Evolutionary conservation across 148 eudicot genomes (phyloP), one percentile per base, ranked within the genome.

Genomic region (Arctostaphylos glauca): DNA sequence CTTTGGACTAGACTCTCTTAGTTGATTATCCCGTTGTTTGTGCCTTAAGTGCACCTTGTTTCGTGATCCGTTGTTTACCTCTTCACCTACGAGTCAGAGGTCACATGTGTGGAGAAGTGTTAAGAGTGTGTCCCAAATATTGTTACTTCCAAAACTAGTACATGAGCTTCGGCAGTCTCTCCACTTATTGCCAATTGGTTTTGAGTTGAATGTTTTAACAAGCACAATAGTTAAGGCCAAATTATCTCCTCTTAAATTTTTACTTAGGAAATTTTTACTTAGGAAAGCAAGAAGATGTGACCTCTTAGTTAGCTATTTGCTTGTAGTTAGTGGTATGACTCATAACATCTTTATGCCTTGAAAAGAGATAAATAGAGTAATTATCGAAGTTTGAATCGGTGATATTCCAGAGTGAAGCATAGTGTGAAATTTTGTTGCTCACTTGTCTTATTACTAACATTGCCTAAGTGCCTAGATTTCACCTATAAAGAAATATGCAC

Each of bases 281-380:
- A 43, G 10, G 21, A 8, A n/a, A 19, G 41, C 18, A n/a, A 6
- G 12, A 6, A 79, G 6, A 38, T 15, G n/a, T 60, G 41, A 47
- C 13, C 44, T 9, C 44, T 79, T 46, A 62, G 38, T 60, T 79
- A 62, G 6, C 52, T 58, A 2, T 13, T 79, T 79, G 71, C 70
- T 79, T 23, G 12, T 62, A 60, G 50, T 79, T 23, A 46, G 31
- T 12, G 10, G 54, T 55, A 12, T 2, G 5, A 55, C 9, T 44
- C 64, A n/a, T 6, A 41, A 55, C 66, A 15, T 55, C 1, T 46
- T 10, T 55, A 10, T 6, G 5, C 47, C 82, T 80, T 80, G 59
- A n/a, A 66, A 80, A 79, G 21, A 64, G 55, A 79, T 79, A n/a
- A 76, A 9, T 76, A 44, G 21, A 76, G 55, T 53, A 53, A 31